phyloP scores from a whole-genome alignment of 345 rosid genomes.

The Barbarea vulgaris region DNA sequence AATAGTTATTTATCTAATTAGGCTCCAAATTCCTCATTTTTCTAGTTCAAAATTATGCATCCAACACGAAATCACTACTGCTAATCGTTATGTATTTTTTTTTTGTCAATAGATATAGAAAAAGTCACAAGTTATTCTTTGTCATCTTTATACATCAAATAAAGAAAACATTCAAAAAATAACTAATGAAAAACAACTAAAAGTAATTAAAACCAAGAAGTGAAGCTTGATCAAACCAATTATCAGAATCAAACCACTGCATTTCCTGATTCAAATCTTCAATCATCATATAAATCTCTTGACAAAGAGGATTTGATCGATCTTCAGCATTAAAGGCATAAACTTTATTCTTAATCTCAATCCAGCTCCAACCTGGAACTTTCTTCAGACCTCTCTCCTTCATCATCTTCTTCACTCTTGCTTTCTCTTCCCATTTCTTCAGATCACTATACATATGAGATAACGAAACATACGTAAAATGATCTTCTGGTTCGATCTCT shows the following conservation, averaged over 20 bases:
- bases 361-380: slow-evolving; percentile 90
- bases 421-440: slow-evolving; percentile 67
- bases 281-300: slow-evolving; percentile 52
- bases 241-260: slow-evolving; percentile 43
- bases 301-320: slow-evolving; percentile 49
- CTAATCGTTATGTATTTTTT: no score
- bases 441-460: slow-evolving; percentile 70
- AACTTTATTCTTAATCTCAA: slow-evolving; percentile 59
- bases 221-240: slow-evolving; percentile 25
- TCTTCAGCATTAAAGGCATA: slow-evolving; percentile 74
- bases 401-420: slow-evolving; percentile 64
- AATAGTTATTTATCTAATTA: no score
- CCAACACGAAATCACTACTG: no score
- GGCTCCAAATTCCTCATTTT: no score
- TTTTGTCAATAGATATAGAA: background rate
- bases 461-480: slow-evolving; percentile 64
- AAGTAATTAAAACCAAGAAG: background rate
- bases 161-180: background rate
- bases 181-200: background rate
- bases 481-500: slow-evolving; percentile 72
- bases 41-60: no score
- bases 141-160: background rate
- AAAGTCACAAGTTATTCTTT: background rate
- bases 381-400: slow-evolving; percentile 72
- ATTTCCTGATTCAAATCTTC: slow-evolving; percentile 57